Base-by-base conservation (phyloP, 208 protist genomes). In the Trypanosoma melophagium region DNA sequence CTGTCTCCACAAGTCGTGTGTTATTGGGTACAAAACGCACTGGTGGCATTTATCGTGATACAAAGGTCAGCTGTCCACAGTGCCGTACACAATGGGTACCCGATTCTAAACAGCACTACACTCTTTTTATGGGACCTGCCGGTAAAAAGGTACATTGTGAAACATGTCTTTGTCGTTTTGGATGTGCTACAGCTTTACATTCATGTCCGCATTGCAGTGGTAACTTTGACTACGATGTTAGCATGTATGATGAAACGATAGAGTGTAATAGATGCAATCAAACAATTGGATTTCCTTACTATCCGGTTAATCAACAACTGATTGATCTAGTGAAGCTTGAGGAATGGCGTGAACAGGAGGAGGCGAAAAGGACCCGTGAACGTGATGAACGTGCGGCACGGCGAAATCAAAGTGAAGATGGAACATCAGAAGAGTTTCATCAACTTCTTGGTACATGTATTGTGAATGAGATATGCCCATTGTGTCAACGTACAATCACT, bases 91-190 rank as follows among this genome's bases (percentile, higher is more conserved):
- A 25, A 21, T 95, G 90, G 87, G 76, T 86, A 60, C 85, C 86
- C 0, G 90, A 95, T 71, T 55, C 76, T 7, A 79, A 79, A 40
- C 82, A 80, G 59, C 90, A 95, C 64, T 95, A 95, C 76, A 84
- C 85, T 10, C 83, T 95, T 35, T 93, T 95, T 69, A 95, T 95
- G 90, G 90, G 90, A 24, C 65, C 76, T 38, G 87, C 83, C 68
- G 84, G 83, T 9, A 83, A 84, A 76, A 86, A 83, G 61, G 81
- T 92, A 42, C 90, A 95, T 76, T 95, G 90, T 65, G 86, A 95
- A 58, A 75, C 88, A 52, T 95, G 90, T 52, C 81, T 95, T 22
- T 85, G 90, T 50, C 71, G 77, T 2, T 95, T 93, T 61, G 90
- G 90, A 28, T 84, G 76, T 41, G 85, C 87, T 16, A 91, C 87